These are phyloP conservation scores for Elongisporangium senticosum DNA, from an alignment of 352 stramenopile genomes.

Conservation along the genomic window DNA sequence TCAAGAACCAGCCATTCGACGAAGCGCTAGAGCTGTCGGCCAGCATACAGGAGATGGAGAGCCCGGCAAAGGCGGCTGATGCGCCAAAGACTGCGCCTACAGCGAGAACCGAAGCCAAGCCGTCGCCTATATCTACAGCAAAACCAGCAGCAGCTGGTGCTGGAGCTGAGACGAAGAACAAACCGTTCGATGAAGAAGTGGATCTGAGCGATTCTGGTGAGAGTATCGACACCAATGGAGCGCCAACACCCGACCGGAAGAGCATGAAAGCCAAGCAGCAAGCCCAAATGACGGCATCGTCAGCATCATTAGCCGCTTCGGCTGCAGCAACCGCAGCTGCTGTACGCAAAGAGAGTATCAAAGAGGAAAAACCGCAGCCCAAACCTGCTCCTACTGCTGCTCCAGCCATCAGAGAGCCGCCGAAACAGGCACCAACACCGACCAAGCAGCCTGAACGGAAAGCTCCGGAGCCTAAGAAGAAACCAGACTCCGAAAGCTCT, in stretches of 20 bases:
- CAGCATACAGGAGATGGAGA: constrained; percentile 73
- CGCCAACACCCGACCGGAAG: constrained; percentile 50
- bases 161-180: constrained; percentile 70
- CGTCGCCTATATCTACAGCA: constrained; percentile 5
- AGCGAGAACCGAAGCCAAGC: constrained; percentile 1
- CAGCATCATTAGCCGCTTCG: not conserved
- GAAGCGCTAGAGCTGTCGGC: constrained; percentile 79
- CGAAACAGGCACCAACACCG: constrained; percentile 9
- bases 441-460: constrained; percentile 25
- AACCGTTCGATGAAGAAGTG: constrained; percentile 83
- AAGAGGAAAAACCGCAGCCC: constrained; percentile 2
- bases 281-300: not conserved
- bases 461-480: constrained; percentile 38
- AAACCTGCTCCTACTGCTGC: constrained; percentile 6
- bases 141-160: constrained; percentile 7
- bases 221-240: constrained; percentile 77
- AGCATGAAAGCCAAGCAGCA: constrained; percentile 31
- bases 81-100: constrained; percentile 1
- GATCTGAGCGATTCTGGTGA: constrained; percentile 83
- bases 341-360: constrained; percentile 2
- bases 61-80: constrained; percentile 30
- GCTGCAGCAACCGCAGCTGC: constrained; percentile 7
- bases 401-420: constrained; percentile 1
- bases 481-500: constrained; percentile 58
- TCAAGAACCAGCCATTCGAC: constrained; percentile 81